Percentiles rank a stretch among this genome's conserved stretches.
Conservation (phyloP, 139 green algal species). For the Chlamydomonas sphaeroides region DNA sequence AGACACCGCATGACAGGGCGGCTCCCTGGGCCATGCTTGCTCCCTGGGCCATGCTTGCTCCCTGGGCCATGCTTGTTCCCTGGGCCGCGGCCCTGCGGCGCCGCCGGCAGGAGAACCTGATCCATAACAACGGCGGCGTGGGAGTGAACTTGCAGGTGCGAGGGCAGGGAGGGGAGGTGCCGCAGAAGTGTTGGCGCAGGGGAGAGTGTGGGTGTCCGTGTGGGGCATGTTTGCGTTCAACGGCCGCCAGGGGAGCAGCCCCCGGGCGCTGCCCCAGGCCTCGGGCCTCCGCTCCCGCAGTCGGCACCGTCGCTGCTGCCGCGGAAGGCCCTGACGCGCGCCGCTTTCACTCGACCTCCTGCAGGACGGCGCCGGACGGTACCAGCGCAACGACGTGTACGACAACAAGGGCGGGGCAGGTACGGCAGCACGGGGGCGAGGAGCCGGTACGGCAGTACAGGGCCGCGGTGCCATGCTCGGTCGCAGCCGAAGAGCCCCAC, state of each 20-base stretch:
- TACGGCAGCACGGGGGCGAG: no score
- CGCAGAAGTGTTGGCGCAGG: no score
- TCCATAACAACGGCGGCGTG: slow-evolving; percentile 23
- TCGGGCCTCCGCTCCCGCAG: no score
- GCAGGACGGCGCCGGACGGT: slow-evolving; percentile 19
- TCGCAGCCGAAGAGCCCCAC: no score
- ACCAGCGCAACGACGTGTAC: slow-evolving; percentile 27
- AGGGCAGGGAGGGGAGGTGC: background rate
- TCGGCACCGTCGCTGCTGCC: background rate
- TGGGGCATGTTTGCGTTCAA: background rate
- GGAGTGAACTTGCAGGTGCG: slow-evolving; percentile 28
- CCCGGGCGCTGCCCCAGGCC: background rate
- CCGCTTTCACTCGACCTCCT: background rate
- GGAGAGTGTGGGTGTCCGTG: background rate
- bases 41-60: no score
- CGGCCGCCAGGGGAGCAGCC: no score
- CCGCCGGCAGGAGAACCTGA: slow-evolving; percentile 7
- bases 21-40: no score
- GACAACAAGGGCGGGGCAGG: slow-evolving; percentile 10
- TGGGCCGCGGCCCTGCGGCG: no score
- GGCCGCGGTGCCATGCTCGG: no score
- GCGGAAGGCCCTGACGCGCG: background rate
- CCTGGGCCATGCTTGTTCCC: no score
- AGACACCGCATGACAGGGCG: no score
- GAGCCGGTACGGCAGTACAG: no score